Conservation (phyloP, 2,329 filamentous ascomycete genomes). For the Chrysosporium keratinophilum region DNA sequence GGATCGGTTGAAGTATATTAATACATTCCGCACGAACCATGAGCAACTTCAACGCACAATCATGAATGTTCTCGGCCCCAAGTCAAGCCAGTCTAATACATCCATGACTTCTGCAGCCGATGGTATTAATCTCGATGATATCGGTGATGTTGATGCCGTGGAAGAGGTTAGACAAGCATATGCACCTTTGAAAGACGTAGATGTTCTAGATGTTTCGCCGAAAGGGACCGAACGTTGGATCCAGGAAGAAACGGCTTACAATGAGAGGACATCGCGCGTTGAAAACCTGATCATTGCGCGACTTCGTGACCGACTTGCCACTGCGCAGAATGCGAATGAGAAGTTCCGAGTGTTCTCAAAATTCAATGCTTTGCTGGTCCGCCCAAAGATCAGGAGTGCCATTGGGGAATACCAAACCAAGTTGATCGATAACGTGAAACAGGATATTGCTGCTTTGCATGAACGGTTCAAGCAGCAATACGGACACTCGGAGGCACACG, state of each 20-base stretch:
- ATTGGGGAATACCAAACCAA: slow-evolving; percentile 98
- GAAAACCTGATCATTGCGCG: slow-evolving; percentile 98
- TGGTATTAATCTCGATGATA: slow-evolving; percentile 74
- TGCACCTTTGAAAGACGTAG: slow-evolving; percentile 84
- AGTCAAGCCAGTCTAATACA: slow-evolving; percentile 47
- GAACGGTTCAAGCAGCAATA: slow-evolving; percentile 99
- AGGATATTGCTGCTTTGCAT: slow-evolving; percentile 84
- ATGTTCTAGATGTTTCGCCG: slow-evolving; percentile 81
- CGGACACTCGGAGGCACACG: slow-evolving; percentile 92
- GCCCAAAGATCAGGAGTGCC: slow-evolving; percentile 96
- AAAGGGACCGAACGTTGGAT: slow-evolving; percentile 89
- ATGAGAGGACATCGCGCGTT: slow-evolving; percentile 89
- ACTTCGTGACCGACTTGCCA: slow-evolving; percentile 81
- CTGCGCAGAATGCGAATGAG: slow-evolving; percentile 93
- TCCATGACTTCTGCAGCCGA: slow-evolving; percentile 38
- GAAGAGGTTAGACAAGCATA: slow-evolving; percentile 94
- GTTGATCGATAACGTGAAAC: slow-evolving; percentile 94
- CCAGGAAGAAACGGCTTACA: slow-evolving; percentile 89
- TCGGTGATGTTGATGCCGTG: slow-evolving; percentile 93
- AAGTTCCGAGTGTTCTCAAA: slow-evolving; percentile 99
- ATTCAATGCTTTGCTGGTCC: slow-evolving; percentile 96
- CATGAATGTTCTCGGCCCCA: slow-evolving; percentile 84
- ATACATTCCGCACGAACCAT: slow-evolving; percentile 90
- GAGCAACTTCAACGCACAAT: slow-evolving; percentile 96
- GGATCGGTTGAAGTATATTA: slow-evolving; percentile 82